Evolutionary conservation across 2,329 filamentous ascomycete genomes (phyloP).

Genomic region (Arthrinium phaeospermum): DNA sequence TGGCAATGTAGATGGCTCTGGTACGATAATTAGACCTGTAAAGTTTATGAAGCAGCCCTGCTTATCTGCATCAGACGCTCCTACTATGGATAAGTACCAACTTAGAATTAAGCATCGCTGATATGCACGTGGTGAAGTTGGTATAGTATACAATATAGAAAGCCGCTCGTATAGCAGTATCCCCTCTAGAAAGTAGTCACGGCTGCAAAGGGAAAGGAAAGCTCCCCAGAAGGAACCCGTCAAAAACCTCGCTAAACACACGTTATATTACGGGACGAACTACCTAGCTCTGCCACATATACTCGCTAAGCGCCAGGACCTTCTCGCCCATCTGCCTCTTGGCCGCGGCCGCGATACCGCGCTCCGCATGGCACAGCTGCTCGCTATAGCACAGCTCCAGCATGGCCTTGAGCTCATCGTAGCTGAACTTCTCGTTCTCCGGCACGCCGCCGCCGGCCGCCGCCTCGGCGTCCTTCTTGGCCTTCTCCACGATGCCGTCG

Average conservation of each 20-base stretch:
- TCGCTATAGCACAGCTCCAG: constrained; percentile 73
- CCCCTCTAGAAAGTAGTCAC: not conserved
- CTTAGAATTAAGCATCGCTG: not conserved
- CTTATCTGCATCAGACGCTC: not conserved
- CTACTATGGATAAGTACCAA: not conserved
- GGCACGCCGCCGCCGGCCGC: constrained; percentile 42
- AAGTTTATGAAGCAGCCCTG: not conserved
- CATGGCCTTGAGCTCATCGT: constrained; percentile 70
- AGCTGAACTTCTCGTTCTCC: constrained; percentile 58
- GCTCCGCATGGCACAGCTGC: constrained; percentile 67
- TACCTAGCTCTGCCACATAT: constrained; percentile 67
- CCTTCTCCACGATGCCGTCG: constrained; percentile 68
- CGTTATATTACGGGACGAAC: not conserved
- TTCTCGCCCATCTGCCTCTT: constrained; percentile 74
- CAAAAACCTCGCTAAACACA: not conserved
- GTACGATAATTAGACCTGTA: not conserved
- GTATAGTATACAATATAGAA: not conserved
- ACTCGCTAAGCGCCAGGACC: constrained; percentile 72
- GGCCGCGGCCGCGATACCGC: constrained; percentile 70
- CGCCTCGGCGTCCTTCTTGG: constrained; percentile 53
- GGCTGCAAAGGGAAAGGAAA: not conserved
- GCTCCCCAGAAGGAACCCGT: not conserved
- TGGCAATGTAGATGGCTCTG: not conserved
- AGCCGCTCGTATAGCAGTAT: not conserved
- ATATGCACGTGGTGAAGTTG: not conserved